Evolutionary conservation across 768 basidiomycete species (phyloP).

Genomic region (Gloeostereum incarnatum): DNA sequence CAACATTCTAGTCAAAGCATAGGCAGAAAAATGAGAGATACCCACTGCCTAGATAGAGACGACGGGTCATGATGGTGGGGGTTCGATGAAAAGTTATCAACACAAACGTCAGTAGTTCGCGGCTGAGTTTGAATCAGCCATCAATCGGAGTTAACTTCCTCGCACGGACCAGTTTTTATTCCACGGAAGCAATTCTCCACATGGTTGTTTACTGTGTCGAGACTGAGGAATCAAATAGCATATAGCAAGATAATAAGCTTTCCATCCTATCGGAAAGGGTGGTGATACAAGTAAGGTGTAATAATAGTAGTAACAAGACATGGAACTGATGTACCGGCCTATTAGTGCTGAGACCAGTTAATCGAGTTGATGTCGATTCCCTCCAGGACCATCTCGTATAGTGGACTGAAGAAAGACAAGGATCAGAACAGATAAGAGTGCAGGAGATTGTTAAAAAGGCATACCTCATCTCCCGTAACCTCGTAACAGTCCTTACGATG

Average conservation of each 20-base stretch:
- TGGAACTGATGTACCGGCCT: slow-evolving; percentile 4
- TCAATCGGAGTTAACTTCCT: too few relatives aligned
- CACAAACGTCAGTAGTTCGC: slow-evolving; percentile 12
- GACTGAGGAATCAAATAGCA: slow-evolving; percentile 1
- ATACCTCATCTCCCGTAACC: slow-evolving; percentile 89
- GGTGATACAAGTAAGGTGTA: slow-evolving; percentile 1
- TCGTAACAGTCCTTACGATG: slow-evolving; percentile 80
- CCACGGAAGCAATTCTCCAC: too few relatives aligned
- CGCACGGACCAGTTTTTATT: too few relatives aligned
- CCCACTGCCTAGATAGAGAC: slow-evolving; percentile 82
- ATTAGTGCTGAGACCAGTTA: slow-evolving; percentile 76
- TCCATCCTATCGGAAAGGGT: neutral
- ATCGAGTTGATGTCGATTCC: slow-evolving; percentile 95
- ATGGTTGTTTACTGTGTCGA: too few relatives aligned
- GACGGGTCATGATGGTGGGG: slow-evolving; percentile 60
- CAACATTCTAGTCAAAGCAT: neutral
- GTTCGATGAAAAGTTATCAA: slow-evolving; percentile 20
- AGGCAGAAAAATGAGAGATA: slow-evolving; percentile 7
- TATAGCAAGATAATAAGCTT: neutral
- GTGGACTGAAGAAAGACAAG: slow-evolving; percentile 41
- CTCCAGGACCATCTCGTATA: slow-evolving; percentile 99
- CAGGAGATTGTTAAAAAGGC: slow-evolving; percentile 11
- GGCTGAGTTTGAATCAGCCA: slow-evolving; percentile 37
- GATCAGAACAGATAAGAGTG: slow-evolving; percentile 5
- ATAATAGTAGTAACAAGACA: slow-evolving; percentile 7